These are phyloP conservation scores for Citrus sp. DNA, from an alignment of 345 rosid species.

Conservation along the genomic window DNA sequence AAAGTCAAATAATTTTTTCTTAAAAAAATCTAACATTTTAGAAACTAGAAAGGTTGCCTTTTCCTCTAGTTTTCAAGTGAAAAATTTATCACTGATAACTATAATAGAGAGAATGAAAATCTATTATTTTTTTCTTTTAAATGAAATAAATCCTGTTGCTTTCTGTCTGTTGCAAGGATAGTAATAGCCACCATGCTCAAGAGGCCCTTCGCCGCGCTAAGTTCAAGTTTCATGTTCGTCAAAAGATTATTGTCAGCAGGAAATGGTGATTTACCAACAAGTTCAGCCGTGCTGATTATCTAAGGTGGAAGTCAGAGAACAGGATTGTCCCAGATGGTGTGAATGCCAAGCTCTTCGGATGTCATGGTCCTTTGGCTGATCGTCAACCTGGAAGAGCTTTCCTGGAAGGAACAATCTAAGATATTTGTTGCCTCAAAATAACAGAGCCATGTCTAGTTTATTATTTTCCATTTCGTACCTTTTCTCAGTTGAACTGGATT, in stretches of 20 bases:
- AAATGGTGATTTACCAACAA: constrained; percentile 64
- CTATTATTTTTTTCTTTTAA: too few relatives aligned
- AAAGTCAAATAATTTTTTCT: too few relatives aligned
- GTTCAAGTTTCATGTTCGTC: constrained; percentile 62
- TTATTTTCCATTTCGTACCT: not conserved
- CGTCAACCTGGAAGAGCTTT: constrained; percentile 21
- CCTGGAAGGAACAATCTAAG: not conserved
- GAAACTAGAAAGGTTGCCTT: too few relatives aligned
- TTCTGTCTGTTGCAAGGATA: constrained; percentile 54
- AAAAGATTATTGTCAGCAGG: constrained; percentile 62
- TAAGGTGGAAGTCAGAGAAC: constrained; percentile 42
- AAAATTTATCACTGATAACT: too few relatives aligned
- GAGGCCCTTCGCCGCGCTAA: constrained; percentile 61
- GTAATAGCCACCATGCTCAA: constrained; percentile 44
- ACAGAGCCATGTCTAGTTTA: not conserved
- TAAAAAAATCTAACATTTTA: too few relatives aligned
- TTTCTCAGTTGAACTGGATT: not conserved
- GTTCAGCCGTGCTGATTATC: constrained; percentile 47
- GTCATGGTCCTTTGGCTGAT: constrained; percentile 12
- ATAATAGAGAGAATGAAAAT: too few relatives aligned
- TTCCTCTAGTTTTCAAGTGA: too few relatives aligned
- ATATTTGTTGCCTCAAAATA: not conserved
- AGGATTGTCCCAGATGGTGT: constrained; percentile 49
- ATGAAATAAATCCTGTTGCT: constrained; percentile 7
- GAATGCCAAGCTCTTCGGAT: constrained; percentile 36